Conservation (phyloP, 805 yeast genomes). For the Candida broadrunensis region DNA sequence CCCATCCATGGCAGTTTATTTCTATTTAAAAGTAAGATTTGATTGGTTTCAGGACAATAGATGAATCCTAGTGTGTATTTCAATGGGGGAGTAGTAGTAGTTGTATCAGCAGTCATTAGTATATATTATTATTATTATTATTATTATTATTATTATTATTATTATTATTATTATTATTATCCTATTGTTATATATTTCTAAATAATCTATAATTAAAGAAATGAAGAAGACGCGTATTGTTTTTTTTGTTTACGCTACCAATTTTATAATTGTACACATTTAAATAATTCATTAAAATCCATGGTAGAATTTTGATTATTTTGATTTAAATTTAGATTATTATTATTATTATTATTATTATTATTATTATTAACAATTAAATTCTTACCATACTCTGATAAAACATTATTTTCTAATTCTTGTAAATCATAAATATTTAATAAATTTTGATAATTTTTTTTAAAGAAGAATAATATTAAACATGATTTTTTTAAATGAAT, state of each 20-base stretch:
- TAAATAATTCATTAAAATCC: constrained; percentile 12
- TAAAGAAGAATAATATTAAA: constrained; percentile 15
- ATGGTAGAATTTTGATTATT: constrained; percentile 2
- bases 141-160: too few relatives aligned
- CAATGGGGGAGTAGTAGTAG: constrained; percentile 6
- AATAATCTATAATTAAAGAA: too few relatives aligned
- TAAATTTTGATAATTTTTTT: constrained; percentile 14
- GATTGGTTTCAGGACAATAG: constrained; percentile 25
- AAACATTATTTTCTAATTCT: constrained; percentile 6
- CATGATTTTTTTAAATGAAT: constrained; percentile 13
- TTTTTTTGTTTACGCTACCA: too few relatives aligned
- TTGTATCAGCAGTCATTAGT: constrained; percentile 3
- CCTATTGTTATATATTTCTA: too few relatives aligned
- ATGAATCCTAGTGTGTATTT: constrained; percentile 25
- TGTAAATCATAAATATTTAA: constrained; percentile 8
- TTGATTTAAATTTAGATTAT: too few relatives aligned
- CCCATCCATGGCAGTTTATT: constrained; percentile 48
- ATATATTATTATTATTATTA: too few relatives aligned
- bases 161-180: too few relatives aligned
- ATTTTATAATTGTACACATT: constrained; percentile 7
- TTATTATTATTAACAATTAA: background rate
- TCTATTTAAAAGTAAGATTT: constrained; percentile 35
- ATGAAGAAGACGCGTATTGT: too few relatives aligned
- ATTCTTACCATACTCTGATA: constrained; percentile 9
- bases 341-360: background rate